Evolutionary conservation across 805 yeast genomes (phyloP).

Genomic region (Priceomyces carsonii): DNA sequence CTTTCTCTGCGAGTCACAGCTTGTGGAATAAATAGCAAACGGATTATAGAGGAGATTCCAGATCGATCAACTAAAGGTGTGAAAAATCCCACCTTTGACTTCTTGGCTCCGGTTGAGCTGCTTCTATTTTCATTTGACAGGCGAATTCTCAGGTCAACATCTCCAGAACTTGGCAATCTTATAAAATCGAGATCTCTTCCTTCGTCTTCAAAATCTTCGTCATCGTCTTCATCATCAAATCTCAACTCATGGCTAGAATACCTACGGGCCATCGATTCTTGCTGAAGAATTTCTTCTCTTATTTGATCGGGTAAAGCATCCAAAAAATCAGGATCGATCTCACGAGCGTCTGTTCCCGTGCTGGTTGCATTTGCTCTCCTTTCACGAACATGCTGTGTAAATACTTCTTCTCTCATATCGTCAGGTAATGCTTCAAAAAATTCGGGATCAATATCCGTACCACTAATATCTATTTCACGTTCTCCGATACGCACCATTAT

Average conservation of each 20-base stretch:
- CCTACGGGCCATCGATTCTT: conserved; percentile 50
- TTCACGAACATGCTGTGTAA: conserved; percentile 79
- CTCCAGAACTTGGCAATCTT: not conserved
- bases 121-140: conserved; percentile 10
- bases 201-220: conserved; percentile 12
- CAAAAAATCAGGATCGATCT: conserved; percentile 76
- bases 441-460: conserved; percentile 90
- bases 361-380: conserved; percentile 59
- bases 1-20: conserved; percentile 60
- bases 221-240: conserved; percentile 21
- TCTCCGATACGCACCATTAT: conserved; percentile 75
- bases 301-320: conserved; percentile 74
- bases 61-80: conserved; percentile 72
- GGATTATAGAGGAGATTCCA: conserved; percentile 72
- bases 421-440: conserved; percentile 89
- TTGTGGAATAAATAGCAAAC: conserved; percentile 74
- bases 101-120: conserved; percentile 11
- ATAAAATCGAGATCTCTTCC: conserved; percentile 9
- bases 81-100: conserved; percentile 35
- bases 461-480: conserved; percentile 78
- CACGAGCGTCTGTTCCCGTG: conserved; percentile 50
- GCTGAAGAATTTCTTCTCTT: conserved; percentile 61
- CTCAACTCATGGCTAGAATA: conserved; percentile 25
- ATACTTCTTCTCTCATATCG: conserved; percentile 89
- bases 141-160: not conserved